phyloP scores from a whole-genome alignment of 1,139 yeast species.

The Hemisphaericaspora xylofermentans region DNA sequence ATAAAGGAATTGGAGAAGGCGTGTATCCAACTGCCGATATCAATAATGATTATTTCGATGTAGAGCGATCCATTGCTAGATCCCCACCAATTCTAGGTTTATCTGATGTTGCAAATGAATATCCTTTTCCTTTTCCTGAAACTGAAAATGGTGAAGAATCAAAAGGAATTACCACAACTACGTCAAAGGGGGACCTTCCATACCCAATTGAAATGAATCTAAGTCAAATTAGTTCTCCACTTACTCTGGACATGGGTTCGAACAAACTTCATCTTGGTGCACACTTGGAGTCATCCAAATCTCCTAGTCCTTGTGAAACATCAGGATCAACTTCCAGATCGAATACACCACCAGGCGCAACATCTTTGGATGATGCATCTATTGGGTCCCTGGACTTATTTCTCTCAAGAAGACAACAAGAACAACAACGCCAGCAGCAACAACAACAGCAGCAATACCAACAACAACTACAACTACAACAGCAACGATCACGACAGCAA shows the following conservation, averaged over 20 bases:
- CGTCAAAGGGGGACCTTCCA: background rate
- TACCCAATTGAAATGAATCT: background rate
- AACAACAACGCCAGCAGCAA: background rate
- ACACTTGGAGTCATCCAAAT: background rate
- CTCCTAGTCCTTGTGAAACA: slow-evolving; percentile 1
- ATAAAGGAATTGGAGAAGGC: too few relatives aligned
- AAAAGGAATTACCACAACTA: background rate
- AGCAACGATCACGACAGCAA: background rate
- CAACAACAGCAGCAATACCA: background rate
- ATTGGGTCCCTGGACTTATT: slow-evolving; percentile 2
- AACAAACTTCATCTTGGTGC: background rate
- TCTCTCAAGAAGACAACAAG: background rate
- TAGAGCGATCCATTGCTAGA: slow-evolving; percentile 6
- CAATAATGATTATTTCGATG: slow-evolving; percentile 5
- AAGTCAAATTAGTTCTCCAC: background rate
- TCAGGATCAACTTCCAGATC: background rate
- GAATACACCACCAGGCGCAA: background rate
- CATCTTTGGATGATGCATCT: background rate
- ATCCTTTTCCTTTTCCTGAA: background rate
- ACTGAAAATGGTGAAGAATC: background rate
- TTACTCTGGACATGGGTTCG: background rate
- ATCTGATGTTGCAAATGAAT: slow-evolving; percentile 1
- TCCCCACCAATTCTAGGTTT: slow-evolving; percentile 8
- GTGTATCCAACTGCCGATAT: background rate
- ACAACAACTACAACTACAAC: background rate